Evolutionary conservation across 805 yeast genomes (phyloP).

Genomic region (Priceomyces medius): DNA sequence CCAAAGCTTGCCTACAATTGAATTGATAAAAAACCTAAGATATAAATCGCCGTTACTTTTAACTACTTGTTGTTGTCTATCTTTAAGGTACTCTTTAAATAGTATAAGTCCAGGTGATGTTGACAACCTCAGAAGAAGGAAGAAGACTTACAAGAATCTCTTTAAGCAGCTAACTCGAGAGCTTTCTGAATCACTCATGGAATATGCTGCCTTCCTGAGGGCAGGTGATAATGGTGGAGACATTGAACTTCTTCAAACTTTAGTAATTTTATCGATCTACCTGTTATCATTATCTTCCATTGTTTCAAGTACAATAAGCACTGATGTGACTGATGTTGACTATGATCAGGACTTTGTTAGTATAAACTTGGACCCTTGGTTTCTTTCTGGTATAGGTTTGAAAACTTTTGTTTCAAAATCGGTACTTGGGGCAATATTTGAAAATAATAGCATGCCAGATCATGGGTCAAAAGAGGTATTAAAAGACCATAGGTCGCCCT

Average conservation of each 20-base stretch:
- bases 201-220: conserved; percentile 23
- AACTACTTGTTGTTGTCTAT: conserved; percentile 62
- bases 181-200: conserved; percentile 43
- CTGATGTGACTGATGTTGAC: conserved; percentile 13
- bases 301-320: conserved; percentile 18
- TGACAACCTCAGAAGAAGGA: conserved; percentile 19
- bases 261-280: conserved; percentile 64
- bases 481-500: conserved; percentile 16
- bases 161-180: conserved; percentile 50
- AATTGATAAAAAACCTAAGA: conserved; percentile 49
- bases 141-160: conserved; percentile 41
- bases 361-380: conserved; percentile 67
- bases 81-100: conserved; percentile 50
- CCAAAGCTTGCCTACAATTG: conserved; percentile 45
- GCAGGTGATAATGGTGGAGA: conserved; percentile 20
- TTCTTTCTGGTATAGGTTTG: conserved; percentile 62
- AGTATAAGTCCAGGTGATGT: conserved; percentile 25
- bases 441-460: conserved; percentile 1
- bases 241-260: conserved; percentile 65
- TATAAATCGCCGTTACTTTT: conserved; percentile 59
- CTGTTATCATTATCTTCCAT: conserved; percentile 57
- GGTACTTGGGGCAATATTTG: conserved; percentile 40
- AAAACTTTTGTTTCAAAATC: conserved; percentile 59
- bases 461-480: not conserved
- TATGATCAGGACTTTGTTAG: conserved; percentile 24